A percentile compares a stretch with the other conserved stretches of the same genome.
Conservation (phyloP, 306 rosid genomes). For the Erythrophleum fordii region DNA sequence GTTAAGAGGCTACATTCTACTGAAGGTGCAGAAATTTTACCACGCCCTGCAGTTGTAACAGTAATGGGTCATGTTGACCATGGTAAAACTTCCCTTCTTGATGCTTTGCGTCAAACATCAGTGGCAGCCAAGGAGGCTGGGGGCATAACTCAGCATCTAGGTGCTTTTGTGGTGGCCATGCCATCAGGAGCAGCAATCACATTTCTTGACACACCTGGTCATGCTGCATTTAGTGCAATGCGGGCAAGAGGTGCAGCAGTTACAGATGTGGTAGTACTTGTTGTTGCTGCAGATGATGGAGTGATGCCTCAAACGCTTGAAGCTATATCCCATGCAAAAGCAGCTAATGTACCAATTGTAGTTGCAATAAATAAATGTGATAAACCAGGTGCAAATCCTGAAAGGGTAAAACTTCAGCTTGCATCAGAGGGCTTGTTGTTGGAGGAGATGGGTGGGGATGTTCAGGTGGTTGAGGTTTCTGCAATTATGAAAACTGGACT, state of each 20-base stretch:
- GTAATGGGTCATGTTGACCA: constrained; percentile 99
- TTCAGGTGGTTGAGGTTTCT: constrained; percentile 90
- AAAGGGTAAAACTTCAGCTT: constrained; percentile 85
- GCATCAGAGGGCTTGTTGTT: constrained; percentile 92
- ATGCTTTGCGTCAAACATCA: constrained; percentile 91
- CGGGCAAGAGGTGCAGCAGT: constrained; percentile 97
- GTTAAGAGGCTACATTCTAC: constrained; percentile 80
- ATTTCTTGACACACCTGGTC: constrained; percentile 98
- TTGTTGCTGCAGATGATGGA: constrained; percentile 98
- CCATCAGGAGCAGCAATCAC: constrained; percentile 89
- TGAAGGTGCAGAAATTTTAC: constrained; percentile 72
- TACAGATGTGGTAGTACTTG: constrained; percentile 89
- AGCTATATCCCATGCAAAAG: constrained; percentile 91
- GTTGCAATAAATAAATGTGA: constrained; percentile 98
- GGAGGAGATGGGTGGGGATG: constrained; percentile 98
- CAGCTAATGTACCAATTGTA: constrained; percentile 89
- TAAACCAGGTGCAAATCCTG: constrained; percentile 94
- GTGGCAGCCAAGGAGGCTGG: constrained; percentile 97
- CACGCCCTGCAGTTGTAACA: constrained; percentile 88
- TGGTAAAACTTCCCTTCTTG: constrained; percentile 95
- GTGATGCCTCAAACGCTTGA: constrained; percentile 99
- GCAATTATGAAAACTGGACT: constrained; percentile 81
- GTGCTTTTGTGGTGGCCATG: constrained; percentile 95
- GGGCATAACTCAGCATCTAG: constrained; percentile 95
- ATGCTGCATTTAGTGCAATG: constrained; percentile 99